A percentile compares a stretch with the other conserved stretches of the same genome.
These are phyloP conservation scores for Lumnitzera racemosa DNA, from an alignment of 345 rosid genomes.

Conservation along the genomic window DNA sequence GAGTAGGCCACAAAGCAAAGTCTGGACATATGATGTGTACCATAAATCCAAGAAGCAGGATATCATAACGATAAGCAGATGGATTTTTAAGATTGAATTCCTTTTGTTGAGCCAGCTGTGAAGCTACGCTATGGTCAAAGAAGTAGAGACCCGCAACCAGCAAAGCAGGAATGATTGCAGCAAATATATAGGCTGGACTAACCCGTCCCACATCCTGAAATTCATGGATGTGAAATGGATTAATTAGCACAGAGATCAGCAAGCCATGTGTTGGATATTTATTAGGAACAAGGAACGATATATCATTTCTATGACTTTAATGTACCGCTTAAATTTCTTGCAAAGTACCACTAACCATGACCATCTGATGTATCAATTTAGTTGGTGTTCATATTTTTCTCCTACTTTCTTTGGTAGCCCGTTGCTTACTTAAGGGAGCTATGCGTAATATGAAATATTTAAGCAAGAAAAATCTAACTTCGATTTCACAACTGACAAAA, in stretches of 20 bases:
- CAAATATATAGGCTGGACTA: slow-evolving; percentile 49
- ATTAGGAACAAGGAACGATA: too few relatives aligned
- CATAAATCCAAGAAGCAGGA: slow-evolving; percentile 62
- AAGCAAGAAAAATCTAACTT: too few relatives aligned
- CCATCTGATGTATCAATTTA: too few relatives aligned
- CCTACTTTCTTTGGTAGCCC: too few relatives aligned
- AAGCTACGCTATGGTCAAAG: slow-evolving; percentile 83
- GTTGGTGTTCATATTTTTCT: too few relatives aligned
- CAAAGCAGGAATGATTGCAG: slow-evolving; percentile 65
- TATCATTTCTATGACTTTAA: background rate
- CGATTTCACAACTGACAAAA: background rate
- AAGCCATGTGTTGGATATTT: too few relatives aligned
- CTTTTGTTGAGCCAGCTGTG: slow-evolving; percentile 77
- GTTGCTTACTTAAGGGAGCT: too few relatives aligned
- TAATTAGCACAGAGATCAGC: too few relatives aligned
- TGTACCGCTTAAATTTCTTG: background rate
- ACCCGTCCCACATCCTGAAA: slow-evolving; percentile 74
- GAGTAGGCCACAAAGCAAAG: slow-evolving; percentile 70
- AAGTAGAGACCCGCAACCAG: slow-evolving; percentile 82
- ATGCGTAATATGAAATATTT: background rate
- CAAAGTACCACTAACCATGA: too few relatives aligned
- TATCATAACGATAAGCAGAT: slow-evolving; percentile 71
- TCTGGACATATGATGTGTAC: slow-evolving; percentile 41
- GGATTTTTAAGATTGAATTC: slow-evolving; percentile 85
- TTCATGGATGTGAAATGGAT: background rate